Evolutionary conservation across 176 grass and related monocot species (phyloP), one percentile per base, ranked within the genome.

Genomic region (Bolboschoenus planiculmis): DNA sequence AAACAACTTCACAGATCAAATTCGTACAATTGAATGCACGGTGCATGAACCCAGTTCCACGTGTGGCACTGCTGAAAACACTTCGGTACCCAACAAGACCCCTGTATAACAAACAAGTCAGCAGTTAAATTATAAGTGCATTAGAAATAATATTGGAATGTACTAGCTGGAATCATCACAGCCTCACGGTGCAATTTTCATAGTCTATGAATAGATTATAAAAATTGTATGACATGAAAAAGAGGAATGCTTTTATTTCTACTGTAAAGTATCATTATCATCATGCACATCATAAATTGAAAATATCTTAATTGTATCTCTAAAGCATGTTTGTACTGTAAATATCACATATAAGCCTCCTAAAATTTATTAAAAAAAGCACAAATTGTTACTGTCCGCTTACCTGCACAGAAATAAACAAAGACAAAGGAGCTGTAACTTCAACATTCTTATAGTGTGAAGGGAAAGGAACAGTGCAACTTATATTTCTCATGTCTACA

Each of bases 31-130:
- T 82, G 46, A 98, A 98, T 85, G 96, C 96, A 71, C 96, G 92
- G 54, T 98, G 96, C 96, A 98, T 98, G 90, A 98, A 98, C 83
- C 96, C 96, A 93, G 87, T 95, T 85, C 96, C 96, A 78, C 96
- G 96, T 51, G 96, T 98, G 83, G 88, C 91, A 42, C 92, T 95
- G 89, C 89, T 98, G 84, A 98, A 98, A 82, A 98, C 87, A 91
- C 91, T 90, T 93, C 89, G 93, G 57, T 95, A 89, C 74, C 96
- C 96, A 78, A 98, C 96, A 74, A 98, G 88, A 71, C 96, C 96
- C 89, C 96, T 98, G 91, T 66, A 76, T 88, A 50, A 80, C 88
- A 56, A 85, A 63, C 56, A 82, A 65, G 3, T 40, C 72, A 77
- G 5, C 46, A 20, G 13, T 76, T 30, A 53, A 8, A 39, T 67